Conservation (phyloP, 139 green algal species). For the Ettlia oleoabundans region DNA sequence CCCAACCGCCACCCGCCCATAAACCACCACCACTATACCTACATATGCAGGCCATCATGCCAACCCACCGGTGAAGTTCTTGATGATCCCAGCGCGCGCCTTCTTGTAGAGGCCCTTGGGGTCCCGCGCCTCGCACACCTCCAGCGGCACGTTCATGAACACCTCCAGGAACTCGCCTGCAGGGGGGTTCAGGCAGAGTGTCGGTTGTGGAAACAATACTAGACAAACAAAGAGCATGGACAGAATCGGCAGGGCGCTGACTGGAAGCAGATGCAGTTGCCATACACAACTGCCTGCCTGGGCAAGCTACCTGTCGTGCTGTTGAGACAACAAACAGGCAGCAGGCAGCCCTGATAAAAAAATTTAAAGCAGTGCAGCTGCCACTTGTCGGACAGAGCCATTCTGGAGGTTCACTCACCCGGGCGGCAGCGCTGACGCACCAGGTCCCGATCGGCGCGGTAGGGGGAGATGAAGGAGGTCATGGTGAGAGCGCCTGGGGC, state of each 20-base stretch:
- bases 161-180: slow-evolving; percentile 88
- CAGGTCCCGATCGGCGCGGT: slow-evolving; percentile 74
- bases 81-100: slow-evolving; percentile 91
- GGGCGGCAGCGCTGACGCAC: slow-evolving; percentile 68
- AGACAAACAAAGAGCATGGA: no score
- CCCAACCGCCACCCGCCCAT: no score
- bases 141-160: slow-evolving; percentile 90
- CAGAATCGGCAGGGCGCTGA: no score
- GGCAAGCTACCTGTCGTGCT: no score
- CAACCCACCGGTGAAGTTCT: slow-evolving; percentile 82
- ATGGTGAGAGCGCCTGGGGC: slow-evolving; percentile 91
- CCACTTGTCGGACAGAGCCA: no score
- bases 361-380: no score
- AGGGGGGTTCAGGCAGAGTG: not conserved
- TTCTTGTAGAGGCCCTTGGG: slow-evolving; percentile 98
- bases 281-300: no score
- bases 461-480: slow-evolving; percentile 96
- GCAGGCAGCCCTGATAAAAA: not conserved
- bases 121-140: slow-evolving; percentile 92
- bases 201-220: no score
- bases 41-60: not conserved
- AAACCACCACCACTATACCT: no score
- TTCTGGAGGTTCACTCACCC: not conserved
- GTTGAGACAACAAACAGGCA: no score
- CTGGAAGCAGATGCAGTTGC: no score